Evolutionary conservation across 331 rosid genomes (phyloP).

Genomic region (Saraca asoca): DNA sequence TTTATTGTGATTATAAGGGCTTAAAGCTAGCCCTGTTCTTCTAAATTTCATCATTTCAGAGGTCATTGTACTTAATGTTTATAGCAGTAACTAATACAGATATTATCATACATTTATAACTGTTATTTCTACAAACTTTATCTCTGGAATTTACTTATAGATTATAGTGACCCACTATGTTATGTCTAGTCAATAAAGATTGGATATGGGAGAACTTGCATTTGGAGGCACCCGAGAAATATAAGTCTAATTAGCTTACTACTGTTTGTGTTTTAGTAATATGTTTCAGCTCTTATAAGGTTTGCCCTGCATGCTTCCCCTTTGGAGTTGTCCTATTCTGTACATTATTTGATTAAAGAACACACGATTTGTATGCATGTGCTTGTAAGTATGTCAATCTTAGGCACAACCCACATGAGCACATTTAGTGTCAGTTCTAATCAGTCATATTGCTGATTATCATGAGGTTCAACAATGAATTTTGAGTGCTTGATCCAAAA

Average conservation of each 20-base stretch:
- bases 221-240: neutral
- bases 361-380: neutral
- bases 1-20: slow-evolving; percentile 3
- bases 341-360: neutral
- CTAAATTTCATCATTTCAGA: neutral
- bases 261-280: neutral
- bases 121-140: neutral
- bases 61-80: neutral
- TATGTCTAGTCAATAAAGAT: neutral
- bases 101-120: neutral
- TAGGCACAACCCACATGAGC: neutral
- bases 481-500: slow-evolving; percentile 14
- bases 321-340: neutral
- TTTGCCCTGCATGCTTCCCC: neutral
- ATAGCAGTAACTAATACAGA: neutral
- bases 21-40: neutral
- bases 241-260: neutral
- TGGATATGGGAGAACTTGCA: slow-evolving; percentile 10
- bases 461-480: neutral
- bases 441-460: slow-evolving; percentile 4
- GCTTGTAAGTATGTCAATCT: slow-evolving; percentile 4
- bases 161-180: neutral
- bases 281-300: neutral
- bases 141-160: neutral
- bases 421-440: slow-evolving; percentile 9